Percentiles rank a stretch among this genome's conserved stretches.
Conservation (phyloP, 257 asterid species). For the Solanum piurae region DNA sequence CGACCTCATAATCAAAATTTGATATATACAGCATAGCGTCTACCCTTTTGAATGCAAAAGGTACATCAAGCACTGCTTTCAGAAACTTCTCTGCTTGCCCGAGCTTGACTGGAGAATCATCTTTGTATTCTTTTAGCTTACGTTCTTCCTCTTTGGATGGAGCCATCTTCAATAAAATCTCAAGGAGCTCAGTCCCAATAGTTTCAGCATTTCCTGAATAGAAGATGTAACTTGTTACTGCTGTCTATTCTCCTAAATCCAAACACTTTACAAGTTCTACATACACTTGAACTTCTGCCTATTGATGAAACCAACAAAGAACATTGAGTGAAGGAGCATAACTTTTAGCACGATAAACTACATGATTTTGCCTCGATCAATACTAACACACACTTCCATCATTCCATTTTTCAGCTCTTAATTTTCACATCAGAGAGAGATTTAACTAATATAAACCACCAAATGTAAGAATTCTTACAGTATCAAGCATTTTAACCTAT, state of each 20-base stretch:
- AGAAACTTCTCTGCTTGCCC: conserved; percentile 18
- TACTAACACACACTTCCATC: neutral
- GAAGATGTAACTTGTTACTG: neutral
- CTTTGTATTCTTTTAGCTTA: conserved; percentile 13
- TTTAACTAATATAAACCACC: neutral
- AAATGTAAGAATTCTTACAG: neutral
- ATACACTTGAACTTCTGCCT: neutral
- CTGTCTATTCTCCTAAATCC: neutral
- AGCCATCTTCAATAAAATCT: conserved; percentile 18
- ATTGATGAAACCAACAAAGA: neutral
- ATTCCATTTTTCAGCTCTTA: neutral
- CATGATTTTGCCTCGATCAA: neutral
- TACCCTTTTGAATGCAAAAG: conserved; percentile 19
- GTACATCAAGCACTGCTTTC: conserved; percentile 14
- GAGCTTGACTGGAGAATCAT: conserved; percentile 16
- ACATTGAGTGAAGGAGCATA: neutral
- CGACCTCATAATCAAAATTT: conserved; percentile 13
- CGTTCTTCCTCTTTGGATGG: conserved; percentile 21
- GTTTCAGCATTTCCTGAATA: conserved; percentile 14
- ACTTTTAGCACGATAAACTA: neutral
- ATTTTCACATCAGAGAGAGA: neutral
- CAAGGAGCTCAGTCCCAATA: conserved; percentile 17
- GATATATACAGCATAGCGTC: conserved; percentile 14
- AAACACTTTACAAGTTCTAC: neutral
- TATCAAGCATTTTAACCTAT: neutral